These are phyloP conservation scores for Colletotrichum viniferum DNA, from an alignment of 2,329 filamentous ascomycete species.

Conservation along the genomic window DNA sequence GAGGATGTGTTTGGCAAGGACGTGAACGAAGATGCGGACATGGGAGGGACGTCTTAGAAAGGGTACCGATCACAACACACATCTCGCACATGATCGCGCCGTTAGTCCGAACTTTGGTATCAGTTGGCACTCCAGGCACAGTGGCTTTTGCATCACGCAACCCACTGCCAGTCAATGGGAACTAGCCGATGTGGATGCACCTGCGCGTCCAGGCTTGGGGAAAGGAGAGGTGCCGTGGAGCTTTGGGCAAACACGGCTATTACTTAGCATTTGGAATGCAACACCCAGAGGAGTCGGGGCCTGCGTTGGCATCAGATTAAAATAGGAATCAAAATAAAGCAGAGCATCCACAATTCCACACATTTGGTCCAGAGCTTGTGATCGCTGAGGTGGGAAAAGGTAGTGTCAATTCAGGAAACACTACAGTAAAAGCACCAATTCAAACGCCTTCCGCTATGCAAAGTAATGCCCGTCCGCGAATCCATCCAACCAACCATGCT, in stretches of 20 bases:
- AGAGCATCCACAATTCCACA: background rate
- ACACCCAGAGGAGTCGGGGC: background rate
- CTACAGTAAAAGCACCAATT: background rate
- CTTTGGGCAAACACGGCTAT: background rate
- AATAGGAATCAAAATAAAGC: background rate
- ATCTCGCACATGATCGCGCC: background rate
- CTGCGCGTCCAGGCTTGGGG: background rate
- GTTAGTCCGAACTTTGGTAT: background rate
- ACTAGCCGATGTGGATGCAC: background rate
- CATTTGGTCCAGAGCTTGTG: background rate
- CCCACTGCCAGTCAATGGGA: background rate
- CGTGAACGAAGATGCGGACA: constrained; percentile 61
- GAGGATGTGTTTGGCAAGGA: constrained; percentile 62
- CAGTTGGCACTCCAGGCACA: background rate
- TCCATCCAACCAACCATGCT: background rate
- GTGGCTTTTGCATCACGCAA: background rate
- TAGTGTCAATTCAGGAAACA: background rate
- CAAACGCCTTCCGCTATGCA: constrained; percentile 22
- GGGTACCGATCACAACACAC: background rate
- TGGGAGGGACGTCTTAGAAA: constrained; percentile 19
- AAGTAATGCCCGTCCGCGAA: background rate
- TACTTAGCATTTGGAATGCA: background rate
- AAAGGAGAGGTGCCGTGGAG: background rate
- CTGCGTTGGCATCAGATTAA: background rate
- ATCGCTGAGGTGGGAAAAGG: background rate